Conservation (phyloP, 1,284 basidiomycete genomes). For the Cutaneotrichosporon spelunceum region DNA sequence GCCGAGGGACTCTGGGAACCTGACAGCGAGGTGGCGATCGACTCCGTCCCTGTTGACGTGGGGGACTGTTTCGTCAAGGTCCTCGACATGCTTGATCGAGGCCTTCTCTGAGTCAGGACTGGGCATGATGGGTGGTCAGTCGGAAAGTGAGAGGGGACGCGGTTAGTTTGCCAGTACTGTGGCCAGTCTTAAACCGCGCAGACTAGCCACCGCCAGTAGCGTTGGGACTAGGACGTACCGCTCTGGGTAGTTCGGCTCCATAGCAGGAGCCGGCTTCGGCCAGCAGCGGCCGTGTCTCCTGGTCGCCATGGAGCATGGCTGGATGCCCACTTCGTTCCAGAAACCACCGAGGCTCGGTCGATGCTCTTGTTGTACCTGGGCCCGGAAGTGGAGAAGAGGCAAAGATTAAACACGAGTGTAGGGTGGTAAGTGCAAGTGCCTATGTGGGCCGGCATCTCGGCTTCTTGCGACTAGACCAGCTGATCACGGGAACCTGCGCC, state of each 20-base stretch:
- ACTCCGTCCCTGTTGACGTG: neutral
- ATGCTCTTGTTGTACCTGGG: neutral
- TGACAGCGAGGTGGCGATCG: constrained; percentile 8
- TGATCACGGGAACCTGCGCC: neutral
- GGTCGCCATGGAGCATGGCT: neutral
- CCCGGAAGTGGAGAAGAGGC: neutral
- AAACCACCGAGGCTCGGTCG: neutral
- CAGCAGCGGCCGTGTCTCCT: neutral
- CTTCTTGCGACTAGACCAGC: neutral
- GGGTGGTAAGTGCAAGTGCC: too few species aligned
- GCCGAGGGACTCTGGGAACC: constrained; percentile 29
- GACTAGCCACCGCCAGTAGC: too few species aligned
- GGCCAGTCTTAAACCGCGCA: too few species aligned
- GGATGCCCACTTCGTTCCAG: too few species aligned
- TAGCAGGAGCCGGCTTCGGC: neutral
- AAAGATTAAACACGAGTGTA: neutral
- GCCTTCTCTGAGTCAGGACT: constrained; percentile 1
- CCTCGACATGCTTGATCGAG: neutral
- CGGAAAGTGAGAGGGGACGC: neutral
- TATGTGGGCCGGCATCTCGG: neutral
- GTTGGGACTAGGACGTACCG: neutral
- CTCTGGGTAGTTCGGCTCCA: neutral
- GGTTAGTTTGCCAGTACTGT: too few species aligned
- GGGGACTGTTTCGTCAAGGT: neutral
- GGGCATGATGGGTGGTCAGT: neutral